Base-by-base conservation (phyloP, 805 yeast genomes). In the Barnettozyma vustinii region DNA sequence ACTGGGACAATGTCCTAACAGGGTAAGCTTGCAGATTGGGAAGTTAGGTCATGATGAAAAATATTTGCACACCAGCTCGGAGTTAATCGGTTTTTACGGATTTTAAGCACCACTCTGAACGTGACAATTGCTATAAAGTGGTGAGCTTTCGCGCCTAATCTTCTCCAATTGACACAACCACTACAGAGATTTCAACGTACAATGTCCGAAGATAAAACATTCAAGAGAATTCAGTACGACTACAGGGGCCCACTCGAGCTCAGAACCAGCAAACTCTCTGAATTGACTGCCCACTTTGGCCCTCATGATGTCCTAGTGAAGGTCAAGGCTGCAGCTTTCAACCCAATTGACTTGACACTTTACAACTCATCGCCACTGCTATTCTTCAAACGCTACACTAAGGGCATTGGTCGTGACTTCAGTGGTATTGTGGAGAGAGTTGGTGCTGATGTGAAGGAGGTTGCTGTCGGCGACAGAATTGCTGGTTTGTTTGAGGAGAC, bases 301-400 rank as follows among this genome's bases (percentile, higher is more conserved):
- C 65, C 75, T 40, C 27, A 37, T 35, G 75, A 74, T 49, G 56
- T 81, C 3, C 62, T 80, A 3, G 68, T 82, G 47, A 70, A 74
- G 58, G 70, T 76, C 9, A 59, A 64, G 21, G 74, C 82, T 9
- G 74, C 67, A 39, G 83, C 81, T 1, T 62, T 73, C 20, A 82
- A 82, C 59, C 87, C 87, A 9, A 71, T 80, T 20, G 87, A 82
- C 47, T 13, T 79, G 69, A 70, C 76, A 53, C 77, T 78, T 50
- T 51, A 48, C 59, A 52, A 57, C 51, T 45, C 60, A 9, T 58
- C 56, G 30, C 12, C 56, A 56, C 52, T 72, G 72, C 20, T 57
- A 27, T 23, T 59, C 64, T 19, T 58, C 61, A 46, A 47, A 8
- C 45, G 55, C 25, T 10, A 35, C 42, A 56, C 35, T 56, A 58